phyloP scores from a whole-genome alignment of 139 green algal genomes.

The Nannochloris sp. region DNA sequence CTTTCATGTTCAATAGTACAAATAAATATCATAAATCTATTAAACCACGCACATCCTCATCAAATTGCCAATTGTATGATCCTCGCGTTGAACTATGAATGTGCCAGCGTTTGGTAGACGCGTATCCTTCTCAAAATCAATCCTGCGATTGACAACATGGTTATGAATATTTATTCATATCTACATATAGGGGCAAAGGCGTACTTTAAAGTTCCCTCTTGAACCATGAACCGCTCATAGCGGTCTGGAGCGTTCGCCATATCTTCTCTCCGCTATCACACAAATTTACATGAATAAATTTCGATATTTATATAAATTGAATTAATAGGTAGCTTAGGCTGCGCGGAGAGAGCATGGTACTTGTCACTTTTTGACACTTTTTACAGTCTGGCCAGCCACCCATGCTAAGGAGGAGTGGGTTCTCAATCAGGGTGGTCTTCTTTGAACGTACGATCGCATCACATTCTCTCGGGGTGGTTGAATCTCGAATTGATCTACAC shows the following conservation, averaged over 20 bases:
- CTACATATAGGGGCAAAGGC: constrained; percentile 3
- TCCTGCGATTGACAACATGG: constrained; percentile 24
- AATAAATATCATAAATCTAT: not conserved
- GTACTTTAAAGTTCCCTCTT: constrained; percentile 67
- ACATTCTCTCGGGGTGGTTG: too few relatives aligned
- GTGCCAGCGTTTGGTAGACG: constrained; percentile 79
- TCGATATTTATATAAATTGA: too few relatives aligned
- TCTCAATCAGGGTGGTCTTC: too few relatives aligned
- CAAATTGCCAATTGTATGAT: constrained; percentile 93
- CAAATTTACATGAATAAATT: too few relatives aligned
- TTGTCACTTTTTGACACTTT: too few relatives aligned
- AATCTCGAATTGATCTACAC: too few relatives aligned
- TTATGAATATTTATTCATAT: too few relatives aligned
- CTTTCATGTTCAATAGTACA: not conserved
- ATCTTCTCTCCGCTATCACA: not conserved
- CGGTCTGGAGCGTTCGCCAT: constrained; percentile 64
- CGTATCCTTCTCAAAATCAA: constrained; percentile 68
- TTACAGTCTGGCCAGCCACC: too few relatives aligned
- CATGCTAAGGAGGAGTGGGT: too few relatives aligned
- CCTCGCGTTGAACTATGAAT: constrained; percentile 79
- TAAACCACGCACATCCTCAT: constrained; percentile 55
- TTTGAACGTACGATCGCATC: too few relatives aligned
- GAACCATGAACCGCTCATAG: constrained; percentile 86
- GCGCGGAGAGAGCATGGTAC: too few relatives aligned
- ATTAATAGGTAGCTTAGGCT: too few relatives aligned